Conservation (phyloP, 2,329 filamentous ascomycete species). For the Pyrenochaeta sp. region DNA sequence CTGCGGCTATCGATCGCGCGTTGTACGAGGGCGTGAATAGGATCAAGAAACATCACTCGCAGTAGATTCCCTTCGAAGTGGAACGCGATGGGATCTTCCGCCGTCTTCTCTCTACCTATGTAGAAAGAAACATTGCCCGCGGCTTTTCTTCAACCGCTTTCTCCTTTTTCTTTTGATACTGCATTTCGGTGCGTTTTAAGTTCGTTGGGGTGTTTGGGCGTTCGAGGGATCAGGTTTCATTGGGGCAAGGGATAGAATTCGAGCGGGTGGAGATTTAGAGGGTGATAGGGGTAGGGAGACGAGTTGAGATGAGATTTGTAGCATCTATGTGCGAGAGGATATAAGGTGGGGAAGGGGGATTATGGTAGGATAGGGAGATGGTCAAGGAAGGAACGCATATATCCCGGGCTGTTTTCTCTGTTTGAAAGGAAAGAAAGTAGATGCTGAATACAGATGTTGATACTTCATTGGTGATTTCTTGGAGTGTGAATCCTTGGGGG, state of each 20-base stretch:
- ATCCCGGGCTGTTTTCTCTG: background rate
- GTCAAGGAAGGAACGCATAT: background rate
- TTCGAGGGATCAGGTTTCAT: background rate
- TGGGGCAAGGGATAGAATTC: conserved; percentile 4
- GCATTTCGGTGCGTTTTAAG: conserved; percentile 6
- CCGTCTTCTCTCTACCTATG: background rate
- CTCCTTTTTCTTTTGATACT: background rate
- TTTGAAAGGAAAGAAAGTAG: too few relatives aligned
- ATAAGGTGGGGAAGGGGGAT: too few relatives aligned
- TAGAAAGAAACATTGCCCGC: background rate
- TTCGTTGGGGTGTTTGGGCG: conserved; percentile 16
- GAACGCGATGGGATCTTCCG: conserved; percentile 4
- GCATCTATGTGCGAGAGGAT: background rate
- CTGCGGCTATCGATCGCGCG: conserved; percentile 88
- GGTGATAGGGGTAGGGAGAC: too few relatives aligned
- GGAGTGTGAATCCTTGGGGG: too few relatives aligned
- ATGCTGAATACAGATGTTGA: background rate
- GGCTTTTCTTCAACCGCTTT: too few relatives aligned
- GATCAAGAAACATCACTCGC: conserved; percentile 83
- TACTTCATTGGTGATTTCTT: background rate
- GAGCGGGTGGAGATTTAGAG: background rate
- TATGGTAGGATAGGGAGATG: too few relatives aligned
- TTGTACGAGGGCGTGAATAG: conserved; percentile 86
- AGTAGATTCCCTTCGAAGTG: conserved; percentile 45
- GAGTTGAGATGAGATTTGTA: background rate